These are phyloP conservation scores for Globisporangium acanthophoron DNA, from an alignment of 352 stramenopile species.

Conservation along the genomic window DNA sequence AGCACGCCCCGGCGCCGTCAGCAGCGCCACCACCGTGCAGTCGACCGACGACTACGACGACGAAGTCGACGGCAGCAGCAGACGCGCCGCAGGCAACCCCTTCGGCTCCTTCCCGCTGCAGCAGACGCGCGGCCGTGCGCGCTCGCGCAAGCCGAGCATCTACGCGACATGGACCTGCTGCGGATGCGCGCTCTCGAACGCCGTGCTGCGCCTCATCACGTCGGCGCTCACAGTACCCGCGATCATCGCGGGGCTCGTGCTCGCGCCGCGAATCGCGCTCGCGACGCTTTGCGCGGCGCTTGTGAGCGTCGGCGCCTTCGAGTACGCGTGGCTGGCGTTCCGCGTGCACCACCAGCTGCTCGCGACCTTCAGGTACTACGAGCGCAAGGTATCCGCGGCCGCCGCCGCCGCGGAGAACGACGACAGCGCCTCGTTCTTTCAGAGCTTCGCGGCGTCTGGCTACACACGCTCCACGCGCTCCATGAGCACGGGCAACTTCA, in stretches of 20 bases:
- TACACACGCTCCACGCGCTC: slow-evolving; percentile 31
- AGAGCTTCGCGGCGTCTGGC: slow-evolving; percentile 21
- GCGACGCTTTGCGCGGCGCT: slow-evolving; percentile 20
- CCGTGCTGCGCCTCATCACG: slow-evolving; percentile 27
- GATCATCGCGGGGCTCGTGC: slow-evolving; percentile 28
- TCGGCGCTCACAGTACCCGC: slow-evolving; percentile 19
- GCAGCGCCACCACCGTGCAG: slow-evolving; percentile 13
- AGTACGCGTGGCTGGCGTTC: slow-evolving; percentile 52
- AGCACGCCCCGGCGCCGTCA: slow-evolving; percentile 23
- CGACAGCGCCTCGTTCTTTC: slow-evolving; percentile 12
- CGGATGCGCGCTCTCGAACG: slow-evolving; percentile 30
- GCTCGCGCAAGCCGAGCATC: slow-evolving; percentile 34
- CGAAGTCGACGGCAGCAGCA: slow-evolving; percentile 9
- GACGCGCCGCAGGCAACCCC: slow-evolving; percentile 2
- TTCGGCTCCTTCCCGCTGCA: slow-evolving; percentile 3
- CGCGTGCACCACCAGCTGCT: slow-evolving; percentile 40
- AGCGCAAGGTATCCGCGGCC: slow-evolving; percentile 13
- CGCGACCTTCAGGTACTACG: slow-evolving; percentile 37
- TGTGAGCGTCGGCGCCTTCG: slow-evolving; percentile 39
- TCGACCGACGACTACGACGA: slow-evolving; percentile 18
- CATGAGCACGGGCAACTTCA: slow-evolving; percentile 13
- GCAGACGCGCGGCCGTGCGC: slow-evolving; percentile 15
- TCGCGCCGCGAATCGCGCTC: slow-evolving; percentile 25
- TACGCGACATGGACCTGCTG: slow-evolving; percentile 35
- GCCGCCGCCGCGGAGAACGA: slow-evolving; percentile 13